Evolutionary conservation across 2,329 filamentous ascomycete species (phyloP), one percentile per base, ranked within the genome.

Genomic region (Mycogone perniciosa): DNA sequence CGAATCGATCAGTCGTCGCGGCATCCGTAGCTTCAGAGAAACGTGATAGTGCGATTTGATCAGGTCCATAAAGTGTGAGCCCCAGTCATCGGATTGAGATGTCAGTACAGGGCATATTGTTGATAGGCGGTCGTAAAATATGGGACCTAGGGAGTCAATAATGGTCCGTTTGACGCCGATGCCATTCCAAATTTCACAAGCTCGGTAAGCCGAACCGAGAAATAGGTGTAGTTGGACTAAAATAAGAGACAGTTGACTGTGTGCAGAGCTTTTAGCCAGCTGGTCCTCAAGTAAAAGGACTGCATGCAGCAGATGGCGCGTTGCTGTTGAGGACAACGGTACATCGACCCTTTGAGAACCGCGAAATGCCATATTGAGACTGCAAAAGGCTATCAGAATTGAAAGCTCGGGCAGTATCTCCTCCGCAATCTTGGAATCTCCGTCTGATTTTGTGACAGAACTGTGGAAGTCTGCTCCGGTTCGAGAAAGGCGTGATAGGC

Each of bases 131-230:
- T 83, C 80, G 53, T 77, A 75, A 52, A 79, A 79, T 1, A 80
- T 64, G 0, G 77, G 74, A 3, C 70, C 77, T 0, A 82, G 68
- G 0, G 77, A 76, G 54, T 82, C 78, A n/a, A 79, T 73, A 30
- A 81, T 77, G 0, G 76, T 77, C 26, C 79, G 72, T 62, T 82
- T 82, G 2, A 82, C 73, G 3, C 72, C 76, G 7, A 81, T 68
- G 0, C 68, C 68, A 8, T 70, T 66, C 77, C 78, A 82, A 2
- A 78, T 62, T 33, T 73, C 62, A 27, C 72, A 66, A 0, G 75
- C 76, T 13, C 70, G 68, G 1, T 73, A 68, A 0, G 70, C 70
- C 9, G 75, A 77, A 6, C 79, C 79, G 6, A 81, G 64, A 4
- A 74, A 62, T 7, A 80, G 64, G 46, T 79, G 76, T 2, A 81